phyloP scores from a whole-genome alignment of 2,329 filamentous ascomycete genomes.

The Tolypocladium paradoxum region DNA sequence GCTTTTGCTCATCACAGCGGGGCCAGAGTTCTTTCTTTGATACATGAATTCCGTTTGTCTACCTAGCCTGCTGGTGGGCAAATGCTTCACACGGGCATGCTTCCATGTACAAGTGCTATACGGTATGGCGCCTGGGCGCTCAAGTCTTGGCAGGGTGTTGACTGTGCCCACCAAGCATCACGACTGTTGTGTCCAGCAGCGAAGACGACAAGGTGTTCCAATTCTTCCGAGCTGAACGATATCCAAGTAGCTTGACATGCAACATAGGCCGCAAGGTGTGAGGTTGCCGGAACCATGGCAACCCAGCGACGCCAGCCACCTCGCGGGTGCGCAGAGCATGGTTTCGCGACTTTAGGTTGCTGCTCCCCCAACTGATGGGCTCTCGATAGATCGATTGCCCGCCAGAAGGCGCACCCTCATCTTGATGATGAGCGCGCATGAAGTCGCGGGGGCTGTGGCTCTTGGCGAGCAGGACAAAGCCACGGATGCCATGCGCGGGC shows the following conservation, averaged over 20 bases:
- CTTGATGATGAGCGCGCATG: not conserved
- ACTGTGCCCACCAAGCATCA: not conserved
- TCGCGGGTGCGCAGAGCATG: not conserved
- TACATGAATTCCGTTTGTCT: not conserved
- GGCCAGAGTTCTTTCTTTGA: not conserved
- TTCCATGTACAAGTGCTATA: not conserved
- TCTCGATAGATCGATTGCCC: not conserved
- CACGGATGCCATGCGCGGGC: not conserved
- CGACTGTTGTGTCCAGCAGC: not conserved
- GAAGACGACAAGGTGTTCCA: not conserved
- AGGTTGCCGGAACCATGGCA: not conserved
- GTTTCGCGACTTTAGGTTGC: not conserved
- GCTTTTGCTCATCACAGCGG: not conserved
- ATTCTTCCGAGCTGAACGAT: not conserved
- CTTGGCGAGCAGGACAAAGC: not conserved
- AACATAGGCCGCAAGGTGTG: not conserved
- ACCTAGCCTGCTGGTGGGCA: not conserved
- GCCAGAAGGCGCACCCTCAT: not conserved
- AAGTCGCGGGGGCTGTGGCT: not conserved
- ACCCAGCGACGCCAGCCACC: not conserved
- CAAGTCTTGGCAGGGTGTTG: not conserved
- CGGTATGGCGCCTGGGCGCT: not conserved
- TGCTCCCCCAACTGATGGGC: not conserved
- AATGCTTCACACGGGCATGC: not conserved
- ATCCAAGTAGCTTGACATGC: not conserved